Percentiles rank a stretch among this genome's conserved stretches.
Conservation (phyloP, 371 early-diverging fungal species). For the Mucor irregularis region DNA sequence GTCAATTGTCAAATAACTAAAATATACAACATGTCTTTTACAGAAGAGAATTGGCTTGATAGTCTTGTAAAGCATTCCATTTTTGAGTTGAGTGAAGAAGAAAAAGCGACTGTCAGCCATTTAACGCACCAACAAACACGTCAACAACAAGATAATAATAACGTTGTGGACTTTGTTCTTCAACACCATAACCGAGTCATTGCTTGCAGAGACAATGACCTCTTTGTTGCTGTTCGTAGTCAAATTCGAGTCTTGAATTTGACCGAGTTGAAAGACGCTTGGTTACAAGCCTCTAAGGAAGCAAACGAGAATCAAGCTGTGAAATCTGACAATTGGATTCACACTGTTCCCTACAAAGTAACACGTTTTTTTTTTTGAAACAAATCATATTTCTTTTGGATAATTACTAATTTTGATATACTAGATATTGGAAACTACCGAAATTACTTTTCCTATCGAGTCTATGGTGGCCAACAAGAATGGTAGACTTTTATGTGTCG, state of each 20-base stretch:
- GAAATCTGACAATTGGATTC: slow-evolving; percentile 26
- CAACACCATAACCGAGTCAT: slow-evolving; percentile 35
- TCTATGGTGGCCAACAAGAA: slow-evolving; percentile 27
- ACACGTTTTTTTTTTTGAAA: neutral
- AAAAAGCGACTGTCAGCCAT: neutral
- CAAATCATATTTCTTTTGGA: neutral
- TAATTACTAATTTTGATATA: neutral
- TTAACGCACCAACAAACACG: slow-evolving; percentile 15
- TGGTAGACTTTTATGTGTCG: slow-evolving; percentile 38
- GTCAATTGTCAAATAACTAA: neutral
- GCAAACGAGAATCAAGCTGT: slow-evolving; percentile 3
- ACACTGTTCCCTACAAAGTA: slow-evolving; percentile 43
- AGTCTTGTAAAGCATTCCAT: slow-evolving; percentile 23
- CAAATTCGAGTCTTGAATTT: slow-evolving; percentile 39
- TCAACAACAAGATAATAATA: neutral
- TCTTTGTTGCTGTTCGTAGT: slow-evolving; percentile 40
- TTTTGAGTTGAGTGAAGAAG: slow-evolving; percentile 16
- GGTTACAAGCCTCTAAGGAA: slow-evolving; percentile 29
- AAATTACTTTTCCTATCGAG: slow-evolving; percentile 37
- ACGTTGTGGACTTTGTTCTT: slow-evolving; percentile 1
- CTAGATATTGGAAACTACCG: slow-evolving; percentile 40
- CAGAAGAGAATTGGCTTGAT: slow-evolving; percentile 21
- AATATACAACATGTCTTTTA: slow-evolving; percentile 3
- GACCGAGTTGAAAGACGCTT: slow-evolving; percentile 37
- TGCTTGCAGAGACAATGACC: slow-evolving; percentile 34